These are phyloP conservation scores for Aspergillus luchuensis DNA, from an alignment of 2,329 filamentous ascomycete species.

Conservation along the genomic window DNA sequence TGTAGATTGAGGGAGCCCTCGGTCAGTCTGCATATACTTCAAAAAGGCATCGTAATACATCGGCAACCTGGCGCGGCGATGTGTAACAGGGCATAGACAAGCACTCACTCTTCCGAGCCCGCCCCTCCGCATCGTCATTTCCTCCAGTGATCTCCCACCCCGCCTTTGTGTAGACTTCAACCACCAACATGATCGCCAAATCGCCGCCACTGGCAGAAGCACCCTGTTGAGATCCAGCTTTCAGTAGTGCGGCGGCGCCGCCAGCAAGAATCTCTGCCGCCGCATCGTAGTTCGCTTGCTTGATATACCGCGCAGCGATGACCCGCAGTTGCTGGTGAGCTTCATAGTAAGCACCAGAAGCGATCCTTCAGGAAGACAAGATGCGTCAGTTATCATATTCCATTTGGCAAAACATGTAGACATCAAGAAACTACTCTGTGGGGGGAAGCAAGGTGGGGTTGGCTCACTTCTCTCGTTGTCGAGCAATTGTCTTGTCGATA, in stretches of 20 bases:
- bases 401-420: neutral
- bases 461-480: slow-evolving; percentile 73
- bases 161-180: slow-evolving; percentile 89
- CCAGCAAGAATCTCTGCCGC: slow-evolving; percentile 84
- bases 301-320: slow-evolving; percentile 90
- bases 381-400: slow-evolving; percentile 18
- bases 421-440: neutral
- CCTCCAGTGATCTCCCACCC: slow-evolving; percentile 64
- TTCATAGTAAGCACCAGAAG: slow-evolving; percentile 93
- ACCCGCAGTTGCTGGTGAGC: slow-evolving; percentile 97
- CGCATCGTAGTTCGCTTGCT: slow-evolving; percentile 77
- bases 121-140: slow-evolving; percentile 60
- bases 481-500: slow-evolving; percentile 71
- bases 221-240: slow-evolving; percentile 66
- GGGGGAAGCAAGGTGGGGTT: neutral
- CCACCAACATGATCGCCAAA: slow-evolving; percentile 78
- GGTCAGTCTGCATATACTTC: neutral
- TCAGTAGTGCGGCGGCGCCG: slow-evolving; percentile 79
- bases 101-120: slow-evolving; percentile 60
- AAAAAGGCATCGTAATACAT: neutral
- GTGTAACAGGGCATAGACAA: neutral
- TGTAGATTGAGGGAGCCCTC: slow-evolving; percentile 21
- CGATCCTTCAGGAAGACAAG: slow-evolving; percentile 61
- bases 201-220: slow-evolving; percentile 93
- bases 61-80: neutral